A percentile compares a stretch with the other conserved stretches of the same genome.
These are phyloP conservation scores for Boletus subparvulus DNA, from an alignment of 768 basidiomycete species.

Conservation along the genomic window DNA sequence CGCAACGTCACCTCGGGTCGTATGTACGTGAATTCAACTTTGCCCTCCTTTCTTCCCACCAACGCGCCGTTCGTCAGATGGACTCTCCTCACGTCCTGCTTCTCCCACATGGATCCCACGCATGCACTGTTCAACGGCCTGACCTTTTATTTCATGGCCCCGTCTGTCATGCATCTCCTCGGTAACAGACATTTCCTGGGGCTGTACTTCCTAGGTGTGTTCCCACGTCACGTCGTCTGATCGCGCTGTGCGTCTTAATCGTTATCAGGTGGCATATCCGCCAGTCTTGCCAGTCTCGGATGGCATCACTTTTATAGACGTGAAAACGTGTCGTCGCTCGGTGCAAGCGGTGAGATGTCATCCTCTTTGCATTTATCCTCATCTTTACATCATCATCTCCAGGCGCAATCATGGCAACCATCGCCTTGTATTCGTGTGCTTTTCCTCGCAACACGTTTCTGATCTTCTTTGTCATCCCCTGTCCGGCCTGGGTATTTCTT, in stretches of 20 bases:
- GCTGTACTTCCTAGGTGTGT: conserved; percentile 71
- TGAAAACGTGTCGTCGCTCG: conserved; percentile 43
- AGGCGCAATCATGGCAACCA: conserved; percentile 71
- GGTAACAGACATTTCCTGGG: conserved; percentile 65
- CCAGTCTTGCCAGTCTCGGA: conserved; percentile 46
- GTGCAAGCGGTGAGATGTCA: conserved; percentile 66
- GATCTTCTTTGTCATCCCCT: conserved; percentile 73
- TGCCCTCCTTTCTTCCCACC: background rate
- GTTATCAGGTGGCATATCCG: conserved; percentile 56
- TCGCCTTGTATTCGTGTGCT: conserved; percentile 72
- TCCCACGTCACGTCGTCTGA: background rate
- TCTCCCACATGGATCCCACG: conserved; percentile 61
- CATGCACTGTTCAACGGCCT: conserved; percentile 80
- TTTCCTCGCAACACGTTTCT: conserved; percentile 65
- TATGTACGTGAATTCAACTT: conserved; percentile 43
- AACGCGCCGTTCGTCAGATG: conserved; percentile 46
- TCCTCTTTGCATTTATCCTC: background rate
- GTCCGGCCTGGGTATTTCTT: conserved; percentile 77
- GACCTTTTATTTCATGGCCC: conserved; percentile 76
- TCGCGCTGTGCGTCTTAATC: background rate
- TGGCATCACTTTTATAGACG: conserved; percentile 44
- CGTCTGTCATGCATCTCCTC: conserved; percentile 57
- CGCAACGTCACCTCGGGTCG: conserved; percentile 62
- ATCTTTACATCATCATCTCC: conserved; percentile 4
- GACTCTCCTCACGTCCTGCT: conserved; percentile 68